Percentiles rank a stretch among this genome's conserved stretches.
phyloP scores from a whole-genome alignment of 2,329 filamentous ascomycete genomes.

The Monosporascus sp. region DNA sequence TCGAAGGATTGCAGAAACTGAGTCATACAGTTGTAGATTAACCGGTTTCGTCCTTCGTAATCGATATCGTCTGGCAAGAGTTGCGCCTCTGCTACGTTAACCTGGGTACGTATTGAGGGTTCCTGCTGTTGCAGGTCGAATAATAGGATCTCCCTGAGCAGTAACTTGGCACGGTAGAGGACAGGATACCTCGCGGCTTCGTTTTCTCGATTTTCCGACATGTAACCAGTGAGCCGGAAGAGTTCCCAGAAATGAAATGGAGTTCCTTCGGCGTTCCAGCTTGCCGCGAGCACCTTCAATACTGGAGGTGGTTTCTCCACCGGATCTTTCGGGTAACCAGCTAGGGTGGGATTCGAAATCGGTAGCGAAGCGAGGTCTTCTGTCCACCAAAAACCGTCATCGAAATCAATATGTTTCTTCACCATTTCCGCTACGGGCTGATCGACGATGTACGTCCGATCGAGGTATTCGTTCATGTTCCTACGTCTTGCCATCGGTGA shows the following conservation, averaged over 20 bases:
- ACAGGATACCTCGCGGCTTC: constrained; percentile 46
- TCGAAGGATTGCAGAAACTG: constrained; percentile 51
- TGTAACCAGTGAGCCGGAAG: constrained; percentile 42
- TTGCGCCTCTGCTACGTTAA: constrained; percentile 26
- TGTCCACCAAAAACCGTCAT: constrained; percentile 54
- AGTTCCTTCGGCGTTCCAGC: constrained; percentile 43
- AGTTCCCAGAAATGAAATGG: constrained; percentile 49
- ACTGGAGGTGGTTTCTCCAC: constrained; percentile 41
- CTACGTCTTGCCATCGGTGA: constrained; percentile 44
- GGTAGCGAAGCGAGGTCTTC: constrained; percentile 40
- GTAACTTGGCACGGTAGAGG: constrained; percentile 48
- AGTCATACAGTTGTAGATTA: constrained; percentile 44
- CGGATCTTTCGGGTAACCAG: constrained; percentile 33
- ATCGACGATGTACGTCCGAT: constrained; percentile 38
- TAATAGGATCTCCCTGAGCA: constrained; percentile 49
- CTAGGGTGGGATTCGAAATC: constrained; percentile 31
- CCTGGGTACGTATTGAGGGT: constrained; percentile 36
- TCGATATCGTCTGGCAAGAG: constrained; percentile 38
- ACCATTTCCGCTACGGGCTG: constrained; percentile 36
- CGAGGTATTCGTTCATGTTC: constrained; percentile 47
- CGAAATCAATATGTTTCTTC: constrained; percentile 43
- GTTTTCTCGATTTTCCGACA: constrained; percentile 42
- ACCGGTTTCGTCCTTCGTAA: constrained; percentile 39
- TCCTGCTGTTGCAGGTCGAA: constrained; percentile 47
- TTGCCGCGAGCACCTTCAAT: constrained; percentile 44